A percentile compares a stretch with the other conserved stretches of the same genome.
These are phyloP conservation scores for Ashbya aceris DNA, from an alignment of 1,139 yeast genomes.

Conservation along the genomic window DNA sequence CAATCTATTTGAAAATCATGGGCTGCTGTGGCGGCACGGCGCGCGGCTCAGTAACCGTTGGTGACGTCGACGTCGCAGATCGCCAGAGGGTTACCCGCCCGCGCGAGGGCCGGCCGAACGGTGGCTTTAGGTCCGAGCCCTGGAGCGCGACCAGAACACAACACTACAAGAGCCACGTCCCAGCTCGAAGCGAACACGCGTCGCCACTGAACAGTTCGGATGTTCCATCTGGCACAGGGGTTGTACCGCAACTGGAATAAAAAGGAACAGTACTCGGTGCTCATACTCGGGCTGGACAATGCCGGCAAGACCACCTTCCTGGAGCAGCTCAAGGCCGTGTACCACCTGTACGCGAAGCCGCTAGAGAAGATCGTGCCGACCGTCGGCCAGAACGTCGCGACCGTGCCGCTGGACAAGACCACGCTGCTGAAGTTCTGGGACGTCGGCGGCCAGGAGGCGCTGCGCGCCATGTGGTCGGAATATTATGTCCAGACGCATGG, in stretches of 20 bases:
- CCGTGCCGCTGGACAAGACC: slow-evolving; percentile 38
- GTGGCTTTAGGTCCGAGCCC: not conserved
- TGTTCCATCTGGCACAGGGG: slow-evolving; percentile 62
- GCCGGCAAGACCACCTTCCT: slow-evolving; percentile 89
- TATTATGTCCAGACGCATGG: slow-evolving; percentile 85
- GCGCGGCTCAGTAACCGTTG: no score
- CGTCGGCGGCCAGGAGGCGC: slow-evolving; percentile 83
- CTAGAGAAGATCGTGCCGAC: slow-evolving; percentile 51
- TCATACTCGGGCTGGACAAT: slow-evolving; percentile 85
- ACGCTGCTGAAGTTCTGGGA: slow-evolving; percentile 82
- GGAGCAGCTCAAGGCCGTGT: slow-evolving; percentile 50
- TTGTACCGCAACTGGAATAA: slow-evolving; percentile 47
- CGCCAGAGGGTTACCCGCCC: no score
- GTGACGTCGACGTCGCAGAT: no score
- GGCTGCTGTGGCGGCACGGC: no score
- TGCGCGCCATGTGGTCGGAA: slow-evolving; percentile 78
- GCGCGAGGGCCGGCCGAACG: not conserved
- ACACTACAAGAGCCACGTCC: no score
- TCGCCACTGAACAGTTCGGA: slow-evolving; percentile 15
- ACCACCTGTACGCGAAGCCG: slow-evolving; percentile 31
- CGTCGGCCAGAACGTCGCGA: slow-evolving; percentile 66
- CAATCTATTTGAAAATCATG: not conserved
- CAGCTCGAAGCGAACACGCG: no score
- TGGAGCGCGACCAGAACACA: no score
- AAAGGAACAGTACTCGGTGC: slow-evolving; percentile 60